Evolutionary conservation across 2,329 filamentous ascomycete genomes (phyloP).

Genomic region (Magnaporthiopsis rhizophila): DNA sequence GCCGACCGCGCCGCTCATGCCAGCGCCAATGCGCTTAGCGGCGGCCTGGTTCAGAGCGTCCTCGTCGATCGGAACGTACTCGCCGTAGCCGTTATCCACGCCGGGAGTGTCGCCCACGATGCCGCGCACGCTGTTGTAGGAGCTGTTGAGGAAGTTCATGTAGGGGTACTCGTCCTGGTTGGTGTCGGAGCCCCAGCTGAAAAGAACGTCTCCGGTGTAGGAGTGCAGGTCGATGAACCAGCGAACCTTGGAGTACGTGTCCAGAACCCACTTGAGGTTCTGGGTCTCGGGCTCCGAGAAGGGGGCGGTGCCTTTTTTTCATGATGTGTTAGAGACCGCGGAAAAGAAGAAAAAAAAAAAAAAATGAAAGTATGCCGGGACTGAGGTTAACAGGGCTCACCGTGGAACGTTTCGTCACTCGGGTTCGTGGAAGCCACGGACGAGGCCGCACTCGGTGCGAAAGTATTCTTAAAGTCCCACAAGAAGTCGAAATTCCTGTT

Average conservation of each 20-base stretch:
- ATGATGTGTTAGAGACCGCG: conserved; percentile 27
- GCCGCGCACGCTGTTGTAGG: conserved; percentile 31
- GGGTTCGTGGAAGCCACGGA: conserved; percentile 34
- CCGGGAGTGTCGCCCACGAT: conserved; percentile 16
- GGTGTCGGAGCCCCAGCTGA: conserved; percentile 49
- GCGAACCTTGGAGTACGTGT: conserved; percentile 38
- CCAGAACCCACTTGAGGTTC: conserved; percentile 44
- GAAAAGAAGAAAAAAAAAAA: no score
- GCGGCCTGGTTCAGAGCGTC: conserved; percentile 3
- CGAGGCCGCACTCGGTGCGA: conserved; percentile 28
- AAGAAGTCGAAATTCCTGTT: conserved; percentile 52
- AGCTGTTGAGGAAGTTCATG: conserved; percentile 44
- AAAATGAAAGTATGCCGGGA: conserved; percentile 25
- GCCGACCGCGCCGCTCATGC: conserved; percentile 23
- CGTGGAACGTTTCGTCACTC: conserved; percentile 36
- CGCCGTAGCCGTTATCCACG: conserved; percentile 31
- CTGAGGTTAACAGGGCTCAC: no score
- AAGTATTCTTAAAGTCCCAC: conserved; percentile 42
- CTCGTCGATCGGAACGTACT: conserved; percentile 34
- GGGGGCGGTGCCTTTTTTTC: conserved; percentile 37
- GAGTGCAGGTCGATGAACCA: conserved; percentile 56
- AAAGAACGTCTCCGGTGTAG: conserved; percentile 41
- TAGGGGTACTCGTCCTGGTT: conserved; percentile 34
- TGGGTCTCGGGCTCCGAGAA: conserved; percentile 50
- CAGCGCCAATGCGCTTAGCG: conserved; percentile 1